Base-by-base conservation (phyloP, 768 basidiomycete genomes). In the Auriculariales sp. region DNA sequence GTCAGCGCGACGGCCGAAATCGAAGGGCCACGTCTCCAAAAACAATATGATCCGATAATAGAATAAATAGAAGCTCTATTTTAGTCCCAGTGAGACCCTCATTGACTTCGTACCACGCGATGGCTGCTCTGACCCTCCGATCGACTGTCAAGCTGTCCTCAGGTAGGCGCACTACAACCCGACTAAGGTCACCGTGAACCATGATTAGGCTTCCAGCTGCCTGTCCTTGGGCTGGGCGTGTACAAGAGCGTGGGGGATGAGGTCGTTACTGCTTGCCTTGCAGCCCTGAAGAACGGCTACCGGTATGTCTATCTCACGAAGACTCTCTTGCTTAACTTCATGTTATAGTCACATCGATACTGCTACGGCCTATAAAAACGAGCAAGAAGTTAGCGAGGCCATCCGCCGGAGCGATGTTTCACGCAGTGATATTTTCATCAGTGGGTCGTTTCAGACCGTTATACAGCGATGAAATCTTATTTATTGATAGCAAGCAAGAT, bases 271-370 rank as follows among this genome's bases (percentile, higher is more conserved):
- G 75, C 79, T 19, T 76, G 77, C 34, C 55, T 79, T 9, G 74
- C 78, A 47, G 83, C 84, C 2, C 64, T 87, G 56, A 68, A 70
- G 53, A 72, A 68, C 22, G 83, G 84, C 15, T 86, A 84, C 59
- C 68, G 73, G 78, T 75, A 53, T 48, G 58, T 19, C 3, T 28
- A 25, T 53, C 27, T 9, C 6, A 84, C 63, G 67, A 73, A 46
- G 31, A 52, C 14, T 67, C 79, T 34, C 55, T 79, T 10, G 75
- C 78, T 65, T 87, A 56, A 67, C 69, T 53, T 72, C 68, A 22
- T 83, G 84, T 15, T 86, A 84, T 59, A 68, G 73, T 77, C 86
- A 84, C 51, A 66, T 87, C 35, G 86, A 88, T 61, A 74, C 81
- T 1, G 86, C 86, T 1, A 80, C 81, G 54, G 66, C 68, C 29